Conservation (phyloP, 1,139 yeast genomes). For the Sugiyamaella novakii region DNA sequence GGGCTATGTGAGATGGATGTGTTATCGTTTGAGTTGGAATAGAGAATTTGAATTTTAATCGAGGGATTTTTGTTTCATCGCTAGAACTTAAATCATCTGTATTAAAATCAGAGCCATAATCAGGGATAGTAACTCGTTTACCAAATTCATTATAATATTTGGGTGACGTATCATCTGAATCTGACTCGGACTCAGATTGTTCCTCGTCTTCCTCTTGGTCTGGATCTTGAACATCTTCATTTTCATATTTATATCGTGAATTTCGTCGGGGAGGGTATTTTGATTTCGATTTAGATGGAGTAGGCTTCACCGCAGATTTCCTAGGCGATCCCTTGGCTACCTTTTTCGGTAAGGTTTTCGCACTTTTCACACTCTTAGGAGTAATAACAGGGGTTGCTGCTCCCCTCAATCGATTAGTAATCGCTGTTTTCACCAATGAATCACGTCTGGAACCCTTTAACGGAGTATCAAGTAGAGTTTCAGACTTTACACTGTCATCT, state of each 20-base stretch:
- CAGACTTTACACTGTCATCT: not conserved
- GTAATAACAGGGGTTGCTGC: constrained; percentile 10
- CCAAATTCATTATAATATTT: constrained; percentile 6
- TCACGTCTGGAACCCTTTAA: not conserved
- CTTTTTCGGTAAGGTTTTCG: not conserved
- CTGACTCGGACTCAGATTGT: constrained; percentile 6
- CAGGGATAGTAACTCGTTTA: constrained; percentile 11
- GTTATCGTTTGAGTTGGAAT: constrained; percentile 42
- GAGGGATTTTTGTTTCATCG: constrained; percentile 14
- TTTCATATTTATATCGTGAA: not conserved
- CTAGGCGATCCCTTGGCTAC: not conserved
- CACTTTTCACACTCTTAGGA: constrained; percentile 3
- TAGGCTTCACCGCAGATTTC: not conserved
- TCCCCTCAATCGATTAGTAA: not conserved
- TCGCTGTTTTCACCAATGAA: not conserved
- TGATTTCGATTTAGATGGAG: not conserved
- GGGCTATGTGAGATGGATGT: constrained; percentile 68
- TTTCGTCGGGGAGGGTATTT: not conserved
- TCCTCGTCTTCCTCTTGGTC: not conserved
- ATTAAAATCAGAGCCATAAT: constrained; percentile 19
- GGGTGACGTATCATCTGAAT: not conserved
- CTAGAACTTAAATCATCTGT: constrained; percentile 21
- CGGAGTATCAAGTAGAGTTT: too few species aligned
- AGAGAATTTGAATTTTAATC: constrained; percentile 14
- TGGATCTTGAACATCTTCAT: not conserved